Percentiles rank a stretch among this genome's conserved stretches.
Conservation (phyloP, 2,329 filamentous ascomycete genomes). For the Sarocladiaceae sp. region DNA sequence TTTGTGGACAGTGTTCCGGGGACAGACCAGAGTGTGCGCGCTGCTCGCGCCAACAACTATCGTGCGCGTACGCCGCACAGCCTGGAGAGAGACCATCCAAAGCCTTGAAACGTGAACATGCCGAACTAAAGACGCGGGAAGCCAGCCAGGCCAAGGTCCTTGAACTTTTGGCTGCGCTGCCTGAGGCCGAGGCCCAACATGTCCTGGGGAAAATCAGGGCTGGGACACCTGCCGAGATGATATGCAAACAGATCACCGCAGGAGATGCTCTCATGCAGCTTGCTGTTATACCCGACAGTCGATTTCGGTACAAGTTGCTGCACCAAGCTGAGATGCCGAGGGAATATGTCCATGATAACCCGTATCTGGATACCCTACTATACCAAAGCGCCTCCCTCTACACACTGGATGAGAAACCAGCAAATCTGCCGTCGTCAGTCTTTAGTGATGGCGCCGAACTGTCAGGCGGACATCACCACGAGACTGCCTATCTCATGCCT, state of each 20-base stretch:
- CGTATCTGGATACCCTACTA: conserved; percentile 20
- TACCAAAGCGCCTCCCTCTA: conserved; percentile 18
- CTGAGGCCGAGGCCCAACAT: conserved; percentile 24
- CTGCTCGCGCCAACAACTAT: conserved; percentile 12
- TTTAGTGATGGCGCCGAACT: not conserved
- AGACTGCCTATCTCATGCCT: conserved; percentile 24
- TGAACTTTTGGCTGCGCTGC: conserved; percentile 13
- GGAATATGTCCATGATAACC: conserved; percentile 13
- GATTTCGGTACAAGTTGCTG: conserved; percentile 33
- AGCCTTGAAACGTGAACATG: conserved; percentile 13
- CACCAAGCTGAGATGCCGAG: conserved; percentile 21
- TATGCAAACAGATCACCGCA: conserved; percentile 27
- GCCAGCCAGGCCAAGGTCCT: conserved; percentile 16
- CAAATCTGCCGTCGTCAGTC: no score
- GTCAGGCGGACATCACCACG: not conserved
- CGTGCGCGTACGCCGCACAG: conserved; percentile 15
- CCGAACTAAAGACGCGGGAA: conserved; percentile 3
- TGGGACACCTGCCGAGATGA: conserved; percentile 22
- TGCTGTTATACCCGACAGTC: conserved; percentile 28
- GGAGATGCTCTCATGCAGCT: conserved; percentile 33
- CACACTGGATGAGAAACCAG: no score
- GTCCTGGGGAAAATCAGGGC: conserved; percentile 29
- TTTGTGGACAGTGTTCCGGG: conserved; percentile 19
- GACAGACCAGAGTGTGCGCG: conserved; percentile 18
- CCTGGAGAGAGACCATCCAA: conserved; percentile 17